Evolutionary conservation across 441 rosid genomes (phyloP).

Genomic region (Pelargonium citronellum): DNA sequence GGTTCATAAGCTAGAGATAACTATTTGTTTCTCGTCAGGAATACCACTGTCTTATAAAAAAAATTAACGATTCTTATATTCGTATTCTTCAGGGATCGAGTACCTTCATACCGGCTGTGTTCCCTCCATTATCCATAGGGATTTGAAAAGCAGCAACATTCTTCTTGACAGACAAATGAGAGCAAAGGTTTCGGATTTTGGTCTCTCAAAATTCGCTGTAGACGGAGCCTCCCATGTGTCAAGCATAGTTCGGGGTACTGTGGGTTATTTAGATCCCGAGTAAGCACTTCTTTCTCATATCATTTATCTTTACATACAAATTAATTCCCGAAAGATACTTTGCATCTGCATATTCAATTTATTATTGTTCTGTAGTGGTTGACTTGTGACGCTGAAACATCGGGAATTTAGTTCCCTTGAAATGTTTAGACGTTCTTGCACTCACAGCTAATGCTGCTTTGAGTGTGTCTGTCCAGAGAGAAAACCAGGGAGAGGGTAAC

Average conservation of each 20-base stretch:
- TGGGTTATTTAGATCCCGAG: constrained; percentile 98
- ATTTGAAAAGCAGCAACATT: constrained; percentile 90
- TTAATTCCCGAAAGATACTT: no score
- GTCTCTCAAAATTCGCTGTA: constrained; percentile 76
- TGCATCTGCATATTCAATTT: no score
- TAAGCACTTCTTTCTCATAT: constrained; percentile 31
- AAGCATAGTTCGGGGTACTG: constrained; percentile 95
- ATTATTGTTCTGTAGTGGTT: no score
- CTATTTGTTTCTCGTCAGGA: neutral
- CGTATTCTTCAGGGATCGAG: constrained; percentile 61
- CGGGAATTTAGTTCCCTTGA: no score
- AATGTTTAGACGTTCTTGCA: no score
- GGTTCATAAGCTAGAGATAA: constrained; percentile 33
- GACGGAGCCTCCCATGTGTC: constrained; percentile 95
- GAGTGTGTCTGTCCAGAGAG: no score
- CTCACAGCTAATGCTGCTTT: no score
- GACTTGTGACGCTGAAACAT: no score
- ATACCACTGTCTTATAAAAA: no score
- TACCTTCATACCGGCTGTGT: constrained; percentile 95
- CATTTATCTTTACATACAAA: neutral
- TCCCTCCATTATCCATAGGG: constrained; percentile 93
- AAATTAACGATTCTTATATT: constrained; percentile 3
- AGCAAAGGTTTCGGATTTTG: constrained; percentile 96
- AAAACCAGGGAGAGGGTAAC: no score
- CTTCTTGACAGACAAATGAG: constrained; percentile 77